A percentile compares a stretch with the other conserved stretches of the same genome.
Evolutionary conservation across 2,329 filamentous ascomycete species (phyloP).

Genomic region (Alternaria rosae): DNA sequence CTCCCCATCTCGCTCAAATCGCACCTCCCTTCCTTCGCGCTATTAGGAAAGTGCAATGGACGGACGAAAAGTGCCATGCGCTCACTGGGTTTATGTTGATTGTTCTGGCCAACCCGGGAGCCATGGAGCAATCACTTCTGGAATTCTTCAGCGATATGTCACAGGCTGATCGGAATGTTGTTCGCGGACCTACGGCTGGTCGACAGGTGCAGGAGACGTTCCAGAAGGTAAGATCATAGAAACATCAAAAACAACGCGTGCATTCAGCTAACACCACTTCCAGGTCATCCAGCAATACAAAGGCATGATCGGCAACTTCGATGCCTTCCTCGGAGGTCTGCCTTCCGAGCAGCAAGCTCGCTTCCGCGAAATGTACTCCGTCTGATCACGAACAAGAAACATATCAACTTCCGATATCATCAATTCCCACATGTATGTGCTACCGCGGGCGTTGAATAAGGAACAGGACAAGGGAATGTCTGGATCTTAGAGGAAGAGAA

Average conservation of each 20-base stretch:
- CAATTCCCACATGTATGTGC: slow-evolving; percentile 18
- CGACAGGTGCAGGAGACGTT: slow-evolving; percentile 75
- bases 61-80: slow-evolving; percentile 92
- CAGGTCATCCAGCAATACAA: slow-evolving; percentile 64
- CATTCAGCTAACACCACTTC: slow-evolving; percentile 22
- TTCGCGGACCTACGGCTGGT: slow-evolving; percentile 62
- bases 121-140: slow-evolving; percentile 85
- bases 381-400: slow-evolving; percentile 25
- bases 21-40: slow-evolving; percentile 81
- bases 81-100: slow-evolving; percentile 89
- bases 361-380: slow-evolving; percentile 53
- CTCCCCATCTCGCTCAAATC: slow-evolving; percentile 79
- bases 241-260: too few species aligned
- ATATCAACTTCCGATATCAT: slow-evolving; percentile 17
- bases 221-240: slow-evolving; percentile 63
- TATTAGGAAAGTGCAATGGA: slow-evolving; percentile 85
- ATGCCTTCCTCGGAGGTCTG: slow-evolving; percentile 58
- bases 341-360: slow-evolving; percentile 53
- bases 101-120: slow-evolving; percentile 84
- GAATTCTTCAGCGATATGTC: slow-evolving; percentile 87
- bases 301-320: slow-evolving; percentile 62
- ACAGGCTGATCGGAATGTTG: slow-evolving; percentile 65
- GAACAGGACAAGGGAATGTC: not conserved
- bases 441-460: slow-evolving; percentile 38
- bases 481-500: slow-evolving; percentile 32